Evolutionary conservation across 179 eudicot species (phyloP), one percentile per base, ranked within the genome.

Genomic region (Actinidia arguta): DNA sequence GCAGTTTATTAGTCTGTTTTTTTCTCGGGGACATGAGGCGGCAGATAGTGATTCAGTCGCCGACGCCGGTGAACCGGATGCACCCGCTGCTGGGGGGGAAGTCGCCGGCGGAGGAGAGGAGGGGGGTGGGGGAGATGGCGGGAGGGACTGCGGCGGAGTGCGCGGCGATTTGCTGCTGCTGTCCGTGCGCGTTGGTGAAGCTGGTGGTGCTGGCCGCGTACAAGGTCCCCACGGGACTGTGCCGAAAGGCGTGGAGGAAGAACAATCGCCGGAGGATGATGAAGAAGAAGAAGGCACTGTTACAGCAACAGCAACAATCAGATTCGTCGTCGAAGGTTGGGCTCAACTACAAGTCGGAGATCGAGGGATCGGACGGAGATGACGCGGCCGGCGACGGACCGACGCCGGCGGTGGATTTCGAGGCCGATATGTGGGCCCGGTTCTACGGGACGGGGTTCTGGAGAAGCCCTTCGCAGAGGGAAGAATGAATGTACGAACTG

Each of bases 81-180:
- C 87, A 76, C 42, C 82, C 78, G 20, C 52, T 88, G 2, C 58
- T 82, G 8, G 42, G 61, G 24, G 42, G 13, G 72, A 51, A 66
- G 22, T 25, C 79, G 39, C 5, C 16, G 16, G 78, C 75, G 55
- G 59, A 56, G 9, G 70, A 61, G 16, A 9, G 75, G 52, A 55
- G 44, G 68, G 62, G 87, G 27, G 61, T 83, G 13, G 89, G 88
- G 73, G 91, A 88, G 91, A 85, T 88, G 13, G 91, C 85, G 13
- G 91, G 91, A n/a, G 88, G 90, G 18, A 83, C 91, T 9, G 48
- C 90, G 85, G 91, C 90, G 54, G 91, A 87, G 55, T 89, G 90
- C 76, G 91, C 88, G 11, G 91, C 90, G 20, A 78, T 89, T 10
- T 83, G 85, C 73, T 89, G 90, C 84, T 89, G 91, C 78, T 89